phyloP scores from a whole-genome alignment of 352 stramenopile species.

The Pelagophyceae sp. region DNA sequence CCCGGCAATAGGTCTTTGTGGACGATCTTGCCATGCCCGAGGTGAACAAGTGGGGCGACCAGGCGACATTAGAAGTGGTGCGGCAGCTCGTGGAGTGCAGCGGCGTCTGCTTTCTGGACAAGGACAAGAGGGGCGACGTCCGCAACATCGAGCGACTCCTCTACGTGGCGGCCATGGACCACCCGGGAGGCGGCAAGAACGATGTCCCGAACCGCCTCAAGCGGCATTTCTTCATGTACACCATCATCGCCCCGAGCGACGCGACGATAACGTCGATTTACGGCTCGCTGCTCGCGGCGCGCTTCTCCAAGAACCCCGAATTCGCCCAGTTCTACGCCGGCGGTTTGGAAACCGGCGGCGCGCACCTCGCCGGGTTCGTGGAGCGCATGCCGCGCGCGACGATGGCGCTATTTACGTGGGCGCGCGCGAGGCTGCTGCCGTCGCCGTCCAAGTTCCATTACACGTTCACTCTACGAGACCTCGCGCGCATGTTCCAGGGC shows the following conservation, averaged over 20 bases:
- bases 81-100: conserved; percentile 81
- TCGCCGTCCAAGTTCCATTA: conserved; percentile 82
- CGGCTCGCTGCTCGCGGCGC: conserved; percentile 59
- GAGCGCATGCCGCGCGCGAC: conserved; percentile 68
- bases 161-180: conserved; percentile 79
- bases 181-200: conserved; percentile 74
- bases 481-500: conserved; percentile 65
- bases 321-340: conserved; percentile 45
- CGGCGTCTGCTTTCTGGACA: conserved; percentile 81
- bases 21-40: conserved; percentile 80
- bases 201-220: conserved; percentile 76
- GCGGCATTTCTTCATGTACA: conserved; percentile 73
- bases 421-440: conserved; percentile 70
- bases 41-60: conserved; percentile 81
- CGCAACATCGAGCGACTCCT: conserved; percentile 82
- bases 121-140: conserved; percentile 80
- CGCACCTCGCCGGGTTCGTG: conserved; percentile 57
- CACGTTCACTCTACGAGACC: conserved; percentile 80
- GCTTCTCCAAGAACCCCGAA: conserved; percentile 46
- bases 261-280: conserved; percentile 75
- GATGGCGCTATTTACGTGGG: conserved; percentile 77
- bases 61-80: conserved; percentile 82
- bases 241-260: conserved; percentile 57
- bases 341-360: conserved; percentile 39
- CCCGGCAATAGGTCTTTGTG: too few relatives aligned